These are phyloP conservation scores for Cladosporium sp. DNA, from an alignment of 2,329 filamentous ascomycete genomes.

Conservation along the genomic window DNA sequence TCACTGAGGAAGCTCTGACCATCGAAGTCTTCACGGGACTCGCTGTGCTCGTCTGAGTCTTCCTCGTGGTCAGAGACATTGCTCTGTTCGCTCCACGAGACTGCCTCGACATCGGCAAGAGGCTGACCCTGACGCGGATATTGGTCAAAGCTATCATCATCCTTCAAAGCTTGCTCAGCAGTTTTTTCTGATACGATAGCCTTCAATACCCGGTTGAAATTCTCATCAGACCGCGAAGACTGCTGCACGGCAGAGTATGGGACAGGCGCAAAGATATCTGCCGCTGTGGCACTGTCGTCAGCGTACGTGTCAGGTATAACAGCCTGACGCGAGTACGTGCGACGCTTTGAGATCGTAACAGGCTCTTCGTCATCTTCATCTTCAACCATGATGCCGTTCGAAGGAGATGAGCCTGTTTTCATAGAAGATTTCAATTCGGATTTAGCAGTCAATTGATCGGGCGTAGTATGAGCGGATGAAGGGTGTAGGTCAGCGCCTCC, in stretches of 20 bases:
- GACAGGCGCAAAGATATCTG: background rate
- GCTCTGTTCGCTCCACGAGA: background rate
- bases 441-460: conserved; percentile 17
- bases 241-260: background rate
- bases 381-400: conserved; percentile 16
- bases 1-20: background rate
- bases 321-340: background rate
- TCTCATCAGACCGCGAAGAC: background rate
- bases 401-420: background rate
- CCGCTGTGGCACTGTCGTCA: background rate
- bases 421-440: background rate
- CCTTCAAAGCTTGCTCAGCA: background rate
- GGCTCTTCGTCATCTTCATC: conserved; percentile 18
- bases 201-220: background rate
- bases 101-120: background rate
- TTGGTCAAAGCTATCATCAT: background rate
- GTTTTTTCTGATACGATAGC: background rate
- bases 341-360: background rate
- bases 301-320: conserved; percentile 15
- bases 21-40: background rate
- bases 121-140: background rate
- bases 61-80: background rate
- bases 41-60: background rate
- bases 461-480: conserved; percentile 27
- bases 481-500: background rate